phyloP scores from a whole-genome alignment of 1,284 basidiomycete genomes.

The Jaminaea rosea region DNA sequence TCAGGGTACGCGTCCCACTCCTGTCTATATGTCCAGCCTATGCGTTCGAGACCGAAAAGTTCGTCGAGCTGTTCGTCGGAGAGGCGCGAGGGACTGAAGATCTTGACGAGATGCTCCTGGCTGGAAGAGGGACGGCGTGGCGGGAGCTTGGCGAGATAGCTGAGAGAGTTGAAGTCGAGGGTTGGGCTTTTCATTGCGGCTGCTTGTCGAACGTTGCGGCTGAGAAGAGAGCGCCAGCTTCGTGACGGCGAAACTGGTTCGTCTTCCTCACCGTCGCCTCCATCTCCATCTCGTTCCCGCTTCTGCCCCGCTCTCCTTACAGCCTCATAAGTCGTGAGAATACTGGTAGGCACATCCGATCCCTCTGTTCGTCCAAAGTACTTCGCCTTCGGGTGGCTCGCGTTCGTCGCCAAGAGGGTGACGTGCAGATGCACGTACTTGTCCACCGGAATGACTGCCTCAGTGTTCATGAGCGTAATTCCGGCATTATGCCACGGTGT shows the following conservation, averaged over 20 bases:
- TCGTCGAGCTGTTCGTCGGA: slow-evolving; percentile 59
- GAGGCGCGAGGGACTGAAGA: slow-evolving; percentile 66
- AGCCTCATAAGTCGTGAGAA: slow-evolving; percentile 56
- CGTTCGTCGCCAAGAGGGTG: slow-evolving; percentile 72
- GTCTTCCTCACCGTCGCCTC: slow-evolving; percentile 8
- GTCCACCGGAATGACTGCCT: slow-evolving; percentile 56
- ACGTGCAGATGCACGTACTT: slow-evolving; percentile 79
- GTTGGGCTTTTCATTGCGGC: slow-evolving; percentile 22
- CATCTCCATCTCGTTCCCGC: slow-evolving; percentile 1
- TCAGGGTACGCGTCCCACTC: slow-evolving; percentile 56
- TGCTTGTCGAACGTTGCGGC: no score
- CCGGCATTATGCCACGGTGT: slow-evolving; percentile 39
- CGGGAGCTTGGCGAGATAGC: slow-evolving; percentile 64
- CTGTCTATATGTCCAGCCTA: slow-evolving; percentile 69
- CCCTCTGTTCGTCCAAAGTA: slow-evolving; percentile 60
- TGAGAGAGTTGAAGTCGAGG: slow-evolving; percentile 75
- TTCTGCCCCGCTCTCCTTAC: slow-evolving; percentile 12
- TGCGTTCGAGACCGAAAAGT: slow-evolving; percentile 19
- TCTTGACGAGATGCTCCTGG: slow-evolving; percentile 48
- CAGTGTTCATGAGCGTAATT: slow-evolving; percentile 41
- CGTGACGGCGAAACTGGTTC: not conserved
- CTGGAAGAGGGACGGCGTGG: slow-evolving; percentile 32
- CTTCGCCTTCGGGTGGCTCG: slow-evolving; percentile 56
- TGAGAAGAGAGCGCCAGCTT: no score
- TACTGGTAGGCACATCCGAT: slow-evolving; percentile 56